Evolutionary conservation across 306 rosid species (phyloP), one percentile per base, ranked within the genome.

Genomic region (Heteromeles arbutifolia): DNA sequence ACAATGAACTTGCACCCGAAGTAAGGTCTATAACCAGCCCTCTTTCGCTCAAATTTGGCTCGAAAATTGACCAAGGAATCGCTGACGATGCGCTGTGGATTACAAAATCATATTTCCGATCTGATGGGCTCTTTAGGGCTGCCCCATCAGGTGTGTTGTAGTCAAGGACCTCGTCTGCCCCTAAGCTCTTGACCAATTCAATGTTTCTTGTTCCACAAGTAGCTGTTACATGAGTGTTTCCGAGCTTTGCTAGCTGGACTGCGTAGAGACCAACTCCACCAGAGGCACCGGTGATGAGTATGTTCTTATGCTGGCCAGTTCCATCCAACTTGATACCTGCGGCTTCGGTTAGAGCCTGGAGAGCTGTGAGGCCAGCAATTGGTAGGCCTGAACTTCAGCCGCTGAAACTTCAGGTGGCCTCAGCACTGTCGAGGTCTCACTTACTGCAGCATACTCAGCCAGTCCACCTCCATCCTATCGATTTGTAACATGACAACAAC

Each of bases 241-340:
- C 93, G 0, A 92, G 87, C 88, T 92, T 92, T 18, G 97, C 93
- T 15, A 92, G 69, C 74, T 92, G 97, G 72, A 92, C 86, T 2
- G 93, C 96, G 39, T 88, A 88, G 62, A 85, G 93, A 12, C 96
- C 97, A 19, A 92, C 93, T 37, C 97, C 96, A 6, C 97, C 96
- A 3, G 90, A 90, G 68, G 96, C 96, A 11, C 93, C 97, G 14
- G 97, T 92, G 61, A 90, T 21, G 78, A 92, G 75, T 63, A 92
- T 66, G 80, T 88, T 92, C n/a, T 72, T 74, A 45, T 44, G 78
- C 32, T 76, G 63, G 0, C 90, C 85, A 9, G 77, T 84, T 71
- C 86, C 82, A 10, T 88, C 86, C 9, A 90, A 87, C 45, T 85
- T 87, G 70, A 92, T 53, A 21, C 84, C 88, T 3, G 79, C 84